Conservation (phyloP, 2,329 filamentous ascomycete species). For the Hypoxylon sp. region DNA sequence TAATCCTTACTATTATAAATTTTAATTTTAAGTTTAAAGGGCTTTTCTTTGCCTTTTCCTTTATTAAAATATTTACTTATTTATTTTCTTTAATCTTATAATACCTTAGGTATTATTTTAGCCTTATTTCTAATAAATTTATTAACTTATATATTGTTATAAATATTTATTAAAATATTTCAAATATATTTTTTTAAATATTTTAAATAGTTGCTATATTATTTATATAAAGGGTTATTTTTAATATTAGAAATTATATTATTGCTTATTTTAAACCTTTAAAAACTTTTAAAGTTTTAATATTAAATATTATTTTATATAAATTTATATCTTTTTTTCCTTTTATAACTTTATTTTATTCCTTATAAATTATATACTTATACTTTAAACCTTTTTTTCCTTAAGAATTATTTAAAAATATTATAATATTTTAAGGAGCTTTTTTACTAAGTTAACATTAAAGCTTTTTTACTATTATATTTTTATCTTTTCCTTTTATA, state of each 20-base stretch:
- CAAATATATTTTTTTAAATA: constrained; percentile 4
- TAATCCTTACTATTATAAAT: background rate
- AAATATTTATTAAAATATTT: constrained; percentile 9
- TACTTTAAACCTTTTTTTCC: background rate
- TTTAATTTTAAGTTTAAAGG: background rate
- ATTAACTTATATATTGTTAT: constrained; percentile 9
- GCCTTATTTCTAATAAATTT: constrained; percentile 2
- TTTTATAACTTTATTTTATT: constrained; percentile 1
- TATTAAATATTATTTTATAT: constrained; percentile 10
- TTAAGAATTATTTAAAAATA: constrained; percentile 14
- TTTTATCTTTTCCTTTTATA: too few relatives aligned
- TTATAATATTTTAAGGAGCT: background rate
- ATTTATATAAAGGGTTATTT: constrained; percentile 10
- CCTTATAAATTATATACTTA: constrained; percentile 14
- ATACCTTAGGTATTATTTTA: constrained; percentile 16
- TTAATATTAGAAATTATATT: background rate
- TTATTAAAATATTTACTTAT: constrained; percentile 6
- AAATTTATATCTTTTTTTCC: background rate
- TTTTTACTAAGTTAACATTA: too few relatives aligned
- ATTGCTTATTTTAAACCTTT: constrained; percentile 3
- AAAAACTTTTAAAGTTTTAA: constrained; percentile 9
- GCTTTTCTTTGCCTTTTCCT: background rate
- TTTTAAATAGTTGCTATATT: constrained; percentile 18
- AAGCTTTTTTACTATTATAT: too few relatives aligned
- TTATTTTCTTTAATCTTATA: constrained; percentile 15